Conservation (phyloP, 208 protist species). For the Lotmaria passim region DNA sequence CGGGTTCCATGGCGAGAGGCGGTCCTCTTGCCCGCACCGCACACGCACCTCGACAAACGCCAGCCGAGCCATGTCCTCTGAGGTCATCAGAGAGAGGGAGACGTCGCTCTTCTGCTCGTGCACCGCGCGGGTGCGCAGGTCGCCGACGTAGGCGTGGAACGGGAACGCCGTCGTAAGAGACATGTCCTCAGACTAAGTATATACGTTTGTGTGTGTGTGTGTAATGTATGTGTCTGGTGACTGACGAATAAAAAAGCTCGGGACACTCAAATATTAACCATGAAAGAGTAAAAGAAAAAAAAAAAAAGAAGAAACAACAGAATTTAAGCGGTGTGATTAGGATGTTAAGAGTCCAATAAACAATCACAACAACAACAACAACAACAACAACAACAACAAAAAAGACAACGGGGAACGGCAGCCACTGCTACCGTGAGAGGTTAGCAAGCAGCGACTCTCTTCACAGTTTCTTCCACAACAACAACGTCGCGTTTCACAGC, state of each 20-base stretch:
- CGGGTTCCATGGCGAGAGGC: constrained; percentile 34
- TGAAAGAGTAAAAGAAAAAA: too few species aligned
- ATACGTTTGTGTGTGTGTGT: not conserved
- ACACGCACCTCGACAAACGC: constrained; percentile 83
- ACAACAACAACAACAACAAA: not conserved
- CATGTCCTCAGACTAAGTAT: constrained; percentile 54
- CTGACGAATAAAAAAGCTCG: constrained; percentile 3
- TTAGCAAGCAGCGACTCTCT: not conserved
- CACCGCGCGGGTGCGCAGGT: constrained; percentile 79
- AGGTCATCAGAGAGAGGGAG: constrained; percentile 82
- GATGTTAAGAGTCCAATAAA: too few species aligned
- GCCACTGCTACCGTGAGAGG: too few species aligned
- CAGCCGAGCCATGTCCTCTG: constrained; percentile 82
- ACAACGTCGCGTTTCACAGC: too few species aligned
- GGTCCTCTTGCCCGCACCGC: constrained; percentile 72
- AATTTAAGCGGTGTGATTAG: not conserved
- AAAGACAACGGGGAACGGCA: too few species aligned
- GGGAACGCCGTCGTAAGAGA: constrained; percentile 88
- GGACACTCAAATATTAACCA: too few species aligned
- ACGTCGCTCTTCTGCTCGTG: constrained; percentile 68
- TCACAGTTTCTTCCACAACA: too few species aligned
- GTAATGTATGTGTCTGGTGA: not conserved
- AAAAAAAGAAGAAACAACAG: constrained; percentile 4
- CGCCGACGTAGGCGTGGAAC: constrained; percentile 83
- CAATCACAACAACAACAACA: not conserved